Percentiles rank a stretch among this genome's conserved stretches.
These are phyloP conservation scores for Lodderomyces jiufengensis DNA, from an alignment of 1,139 yeast genomes.

Conservation along the genomic window DNA sequence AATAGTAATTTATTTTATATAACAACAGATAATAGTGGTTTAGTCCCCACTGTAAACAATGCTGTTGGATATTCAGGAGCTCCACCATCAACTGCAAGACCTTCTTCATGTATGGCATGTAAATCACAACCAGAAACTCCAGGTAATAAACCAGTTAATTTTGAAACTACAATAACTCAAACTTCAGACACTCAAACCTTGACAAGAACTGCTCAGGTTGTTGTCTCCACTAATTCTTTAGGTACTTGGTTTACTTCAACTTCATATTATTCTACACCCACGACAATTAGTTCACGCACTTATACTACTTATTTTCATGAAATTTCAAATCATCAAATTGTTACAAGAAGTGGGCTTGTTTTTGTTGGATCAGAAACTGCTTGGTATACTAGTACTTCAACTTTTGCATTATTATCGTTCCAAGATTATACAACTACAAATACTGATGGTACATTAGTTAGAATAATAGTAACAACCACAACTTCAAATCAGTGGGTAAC, in stretches of 20 bases:
- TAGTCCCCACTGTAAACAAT: not conserved
- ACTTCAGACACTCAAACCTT: not conserved
- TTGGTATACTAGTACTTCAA: too few relatives aligned
- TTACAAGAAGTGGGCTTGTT: too few relatives aligned
- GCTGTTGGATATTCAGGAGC: slow-evolving; percentile 1
- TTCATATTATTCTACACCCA: not conserved
- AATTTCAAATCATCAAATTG: not conserved
- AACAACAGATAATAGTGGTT: not conserved
- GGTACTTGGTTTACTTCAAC: slow-evolving; percentile 1
- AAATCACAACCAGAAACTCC: not conserved
- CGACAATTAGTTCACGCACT: not conserved
- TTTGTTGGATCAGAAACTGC: too few relatives aligned
- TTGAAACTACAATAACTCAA: not conserved
- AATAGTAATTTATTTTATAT: slow-evolving; percentile 2
- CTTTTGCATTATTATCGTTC: too few relatives aligned
- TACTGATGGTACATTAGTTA: too few relatives aligned
- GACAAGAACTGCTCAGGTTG: not conserved
- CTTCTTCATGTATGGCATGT: not conserved
- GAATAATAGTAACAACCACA: not conserved
- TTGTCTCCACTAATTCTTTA: not conserved
- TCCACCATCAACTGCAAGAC: not conserved
- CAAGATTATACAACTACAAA: too few relatives aligned
- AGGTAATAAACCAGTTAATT: not conserved
- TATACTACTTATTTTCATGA: not conserved
- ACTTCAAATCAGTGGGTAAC: too few relatives aligned